phyloP scores from a whole-genome alignment of 2,329 filamentous ascomycete genomes.

The Calonectria ilicicola region DNA sequence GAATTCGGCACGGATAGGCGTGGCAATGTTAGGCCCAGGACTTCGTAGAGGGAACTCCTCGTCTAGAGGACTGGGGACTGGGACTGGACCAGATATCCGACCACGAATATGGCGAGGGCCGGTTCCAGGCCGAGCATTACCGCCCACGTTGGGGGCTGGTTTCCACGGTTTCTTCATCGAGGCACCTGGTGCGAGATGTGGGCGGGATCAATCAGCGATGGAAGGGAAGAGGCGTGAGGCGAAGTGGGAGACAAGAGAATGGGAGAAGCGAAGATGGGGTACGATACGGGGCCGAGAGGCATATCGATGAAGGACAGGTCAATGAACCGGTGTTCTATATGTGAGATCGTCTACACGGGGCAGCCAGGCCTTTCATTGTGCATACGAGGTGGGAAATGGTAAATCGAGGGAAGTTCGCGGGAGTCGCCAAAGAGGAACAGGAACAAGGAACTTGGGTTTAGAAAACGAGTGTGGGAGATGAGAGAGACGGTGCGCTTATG shows the following conservation, averaged over 20 bases:
- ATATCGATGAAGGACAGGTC: conserved; percentile 38
- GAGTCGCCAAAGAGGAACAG: conserved; percentile 24
- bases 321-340: conserved; percentile 38
- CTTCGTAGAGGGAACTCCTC: conserved; percentile 67
- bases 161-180: conserved; percentile 61
- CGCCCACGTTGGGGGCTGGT: conserved; percentile 51
- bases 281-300: conserved; percentile 31
- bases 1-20: conserved; percentile 43
- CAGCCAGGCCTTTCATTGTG: conserved; percentile 40
- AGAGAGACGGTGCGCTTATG: conserved; percentile 37
- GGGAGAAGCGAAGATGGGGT: conserved; percentile 26
- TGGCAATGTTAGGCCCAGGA: conserved; percentile 52
- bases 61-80: conserved; percentile 60
- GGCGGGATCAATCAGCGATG: conserved; percentile 9
- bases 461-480: conserved; percentile 38
- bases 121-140: conserved; percentile 35
- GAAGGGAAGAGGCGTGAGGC: conserved; percentile 23
- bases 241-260: conserved; percentile 26
- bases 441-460: conserved; percentile 5
- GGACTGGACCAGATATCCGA: conserved; percentile 72
- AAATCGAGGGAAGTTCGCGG: conserved; percentile 27
- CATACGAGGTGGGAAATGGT: conserved; percentile 16
- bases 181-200: conserved; percentile 16
- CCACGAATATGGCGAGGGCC: conserved; percentile 65
- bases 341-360: conserved; percentile 39